Conservation (phyloP, 768 basidiomycete species). For the Suillus luteus region DNA sequence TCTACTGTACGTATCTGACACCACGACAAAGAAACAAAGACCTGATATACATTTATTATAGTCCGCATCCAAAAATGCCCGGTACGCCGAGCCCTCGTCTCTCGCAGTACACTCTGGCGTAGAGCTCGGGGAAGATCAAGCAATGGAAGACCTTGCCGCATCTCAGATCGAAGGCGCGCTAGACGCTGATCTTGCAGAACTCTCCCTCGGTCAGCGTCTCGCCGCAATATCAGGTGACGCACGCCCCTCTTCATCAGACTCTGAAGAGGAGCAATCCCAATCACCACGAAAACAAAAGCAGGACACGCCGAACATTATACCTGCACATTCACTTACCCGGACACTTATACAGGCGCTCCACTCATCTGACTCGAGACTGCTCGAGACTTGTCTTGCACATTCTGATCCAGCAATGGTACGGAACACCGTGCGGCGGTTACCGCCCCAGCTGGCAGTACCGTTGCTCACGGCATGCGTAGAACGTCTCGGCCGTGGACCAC, state of each 20-base stretch:
- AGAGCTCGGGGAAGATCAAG: slow-evolving; percentile 59
- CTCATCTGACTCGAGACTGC: slow-evolving; percentile 83
- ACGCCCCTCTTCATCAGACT: slow-evolving; percentile 42
- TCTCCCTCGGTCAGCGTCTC: slow-evolving; percentile 88
- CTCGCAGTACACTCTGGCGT: slow-evolving; percentile 68
- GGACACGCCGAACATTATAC: slow-evolving; percentile 47
- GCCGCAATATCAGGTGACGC: slow-evolving; percentile 62
- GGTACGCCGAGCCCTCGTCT: slow-evolving; percentile 66
- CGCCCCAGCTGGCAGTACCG: slow-evolving; percentile 83
- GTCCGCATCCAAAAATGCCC: slow-evolving; percentile 52
- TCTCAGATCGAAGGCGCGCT: slow-evolving; percentile 66
- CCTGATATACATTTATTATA: slow-evolving; percentile 21
- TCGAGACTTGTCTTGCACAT: slow-evolving; percentile 87
- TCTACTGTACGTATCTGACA: slow-evolving; percentile 21
- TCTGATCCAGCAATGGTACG: slow-evolving; percentile 79
- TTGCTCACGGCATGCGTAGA: slow-evolving; percentile 89
- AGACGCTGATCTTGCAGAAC: slow-evolving; percentile 85
- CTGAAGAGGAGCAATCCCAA: slow-evolving; percentile 46
- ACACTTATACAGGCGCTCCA: slow-evolving; percentile 96
- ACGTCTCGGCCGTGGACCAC: slow-evolving; percentile 74
- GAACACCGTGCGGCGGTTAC: slow-evolving; percentile 85
- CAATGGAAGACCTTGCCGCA: slow-evolving; percentile 50
- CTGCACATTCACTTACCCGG: slow-evolving; percentile 86
- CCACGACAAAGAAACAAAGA: not conserved
- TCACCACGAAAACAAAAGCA: slow-evolving; percentile 21